Conservation (phyloP, 148 eudicot species). For the Euryodendron excelsum region DNA sequence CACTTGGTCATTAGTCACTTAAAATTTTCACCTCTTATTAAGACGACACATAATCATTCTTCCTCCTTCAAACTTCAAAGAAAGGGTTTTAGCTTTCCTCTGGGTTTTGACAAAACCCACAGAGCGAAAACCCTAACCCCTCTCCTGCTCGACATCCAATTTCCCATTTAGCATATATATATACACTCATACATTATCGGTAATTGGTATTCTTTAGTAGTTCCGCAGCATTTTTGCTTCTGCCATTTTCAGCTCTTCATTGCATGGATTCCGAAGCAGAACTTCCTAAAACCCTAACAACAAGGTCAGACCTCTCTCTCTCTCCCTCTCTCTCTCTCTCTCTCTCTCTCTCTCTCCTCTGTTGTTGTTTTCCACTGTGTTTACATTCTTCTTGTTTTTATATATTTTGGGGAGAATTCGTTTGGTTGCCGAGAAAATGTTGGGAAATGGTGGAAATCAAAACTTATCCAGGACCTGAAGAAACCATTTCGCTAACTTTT, state of each 20-base stretch:
- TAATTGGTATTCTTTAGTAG: no score
- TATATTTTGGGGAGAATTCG: no score
- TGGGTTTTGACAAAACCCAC: no score
- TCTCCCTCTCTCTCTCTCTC: background rate
- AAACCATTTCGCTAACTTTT: background rate
- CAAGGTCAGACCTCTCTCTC: slow-evolving; percentile 11
- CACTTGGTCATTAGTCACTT: no score
- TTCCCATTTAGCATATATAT: background rate
- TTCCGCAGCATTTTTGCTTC: background rate
- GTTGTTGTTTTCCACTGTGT: no score
- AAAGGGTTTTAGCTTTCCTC: no score
- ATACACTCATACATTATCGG: background rate
- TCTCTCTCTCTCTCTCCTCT: background rate
- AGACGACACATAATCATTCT: no score
- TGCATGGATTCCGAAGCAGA: slow-evolving; percentile 17
- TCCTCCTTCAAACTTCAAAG: no score
- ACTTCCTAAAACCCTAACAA: slow-evolving; percentile 14
- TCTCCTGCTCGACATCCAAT: background rate
- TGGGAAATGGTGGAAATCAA: no score
- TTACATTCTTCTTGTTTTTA: background rate
- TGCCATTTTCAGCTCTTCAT: background rate
- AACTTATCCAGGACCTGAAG: background rate
- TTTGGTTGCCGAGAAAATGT: background rate
- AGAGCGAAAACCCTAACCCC: no score
- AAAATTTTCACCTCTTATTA: no score